Evolutionary conservation across 1,284 basidiomycete genomes (phyloP).

Genomic region (Sutorius eximius): DNA sequence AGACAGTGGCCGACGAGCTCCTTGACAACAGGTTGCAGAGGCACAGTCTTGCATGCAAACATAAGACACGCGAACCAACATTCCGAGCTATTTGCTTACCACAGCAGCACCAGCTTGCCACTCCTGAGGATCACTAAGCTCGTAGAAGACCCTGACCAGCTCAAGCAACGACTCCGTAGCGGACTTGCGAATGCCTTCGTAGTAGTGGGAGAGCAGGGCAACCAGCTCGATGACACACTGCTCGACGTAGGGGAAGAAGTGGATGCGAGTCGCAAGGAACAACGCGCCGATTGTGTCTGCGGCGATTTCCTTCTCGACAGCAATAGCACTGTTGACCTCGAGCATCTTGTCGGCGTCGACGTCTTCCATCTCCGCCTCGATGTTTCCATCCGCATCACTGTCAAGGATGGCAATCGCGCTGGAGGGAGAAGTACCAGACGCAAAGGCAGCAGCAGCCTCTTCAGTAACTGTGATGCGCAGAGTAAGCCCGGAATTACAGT

Average conservation of each 20-base stretch:
- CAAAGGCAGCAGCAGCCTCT: conserved; percentile 58
- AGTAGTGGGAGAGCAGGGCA: conserved; percentile 88
- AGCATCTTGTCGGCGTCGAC: conserved; percentile 82
- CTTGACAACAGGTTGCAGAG: conserved; percentile 77
- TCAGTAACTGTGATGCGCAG: conserved; percentile 41
- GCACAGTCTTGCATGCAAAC: conserved; percentile 31
- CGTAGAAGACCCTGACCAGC: conserved; percentile 91
- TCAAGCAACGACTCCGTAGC: conserved; percentile 88
- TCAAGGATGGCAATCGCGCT: conserved; percentile 65
- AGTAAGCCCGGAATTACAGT: not conserved
- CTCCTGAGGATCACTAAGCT: conserved; percentile 78
- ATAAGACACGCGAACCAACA: not conserved
- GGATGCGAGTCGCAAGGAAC: conserved; percentile 78
- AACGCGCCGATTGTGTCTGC: conserved; percentile 95
- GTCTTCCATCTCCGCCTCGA: conserved; percentile 80
- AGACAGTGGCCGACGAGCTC: conserved; percentile 81
- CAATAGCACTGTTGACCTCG: conserved; percentile 94
- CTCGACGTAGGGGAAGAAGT: conserved; percentile 92
- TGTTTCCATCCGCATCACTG: conserved; percentile 53
- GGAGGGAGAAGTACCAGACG: conserved; percentile 69
- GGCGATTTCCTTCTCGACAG: conserved; percentile 99
- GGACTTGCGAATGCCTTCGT: conserved; percentile 97
- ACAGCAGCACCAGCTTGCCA: conserved; percentile 78
- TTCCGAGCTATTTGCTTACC: conserved; percentile 41
- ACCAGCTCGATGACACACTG: conserved; percentile 80